phyloP scores from a whole-genome alignment of 345 rosid species.

The Luvunga scandens region DNA sequence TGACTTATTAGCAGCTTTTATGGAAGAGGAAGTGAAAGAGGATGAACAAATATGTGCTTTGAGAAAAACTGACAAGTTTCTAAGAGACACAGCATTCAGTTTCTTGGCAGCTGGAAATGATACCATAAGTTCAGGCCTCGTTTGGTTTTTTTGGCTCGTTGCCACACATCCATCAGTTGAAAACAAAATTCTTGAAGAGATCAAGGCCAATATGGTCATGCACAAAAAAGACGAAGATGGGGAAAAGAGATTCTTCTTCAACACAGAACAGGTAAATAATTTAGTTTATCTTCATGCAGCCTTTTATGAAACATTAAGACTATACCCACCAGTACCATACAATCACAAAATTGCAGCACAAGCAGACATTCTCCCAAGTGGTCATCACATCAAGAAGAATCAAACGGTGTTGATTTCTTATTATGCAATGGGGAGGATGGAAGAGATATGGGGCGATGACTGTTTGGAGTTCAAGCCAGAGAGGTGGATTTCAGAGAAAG shows the following conservation, averaged over 20 bases:
- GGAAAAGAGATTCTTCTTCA: too few species aligned
- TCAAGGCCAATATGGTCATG: constrained; percentile 4
- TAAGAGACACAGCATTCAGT: constrained; percentile 27
- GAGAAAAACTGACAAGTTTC: constrained; percentile 13
- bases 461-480: constrained; percentile 24
- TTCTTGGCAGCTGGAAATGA: constrained; percentile 43
- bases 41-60: too few species aligned
- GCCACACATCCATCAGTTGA: constrained; percentile 31
- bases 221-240: too few species aligned
- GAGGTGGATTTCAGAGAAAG: neutral
- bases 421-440: constrained; percentile 27
- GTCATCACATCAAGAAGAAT: constrained; percentile 12
- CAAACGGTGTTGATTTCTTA: constrained; percentile 10
- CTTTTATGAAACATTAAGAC: constrained; percentile 21
- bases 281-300: constrained; percentile 28
- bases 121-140: constrained; percentile 30
- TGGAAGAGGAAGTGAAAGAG: neutral
- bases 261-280: neutral
- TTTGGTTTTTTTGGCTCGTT: constrained; percentile 44
- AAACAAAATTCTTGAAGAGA: constrained; percentile 24
- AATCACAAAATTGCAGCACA: constrained; percentile 4
- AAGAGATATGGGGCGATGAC: constrained; percentile 31
- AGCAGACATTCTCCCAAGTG: constrained; percentile 15
- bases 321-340: constrained; percentile 26
- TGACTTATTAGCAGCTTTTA: constrained; percentile 22